Base-by-base conservation (phyloP, 306 rosid species). In the Glycine tomentella region DNA sequence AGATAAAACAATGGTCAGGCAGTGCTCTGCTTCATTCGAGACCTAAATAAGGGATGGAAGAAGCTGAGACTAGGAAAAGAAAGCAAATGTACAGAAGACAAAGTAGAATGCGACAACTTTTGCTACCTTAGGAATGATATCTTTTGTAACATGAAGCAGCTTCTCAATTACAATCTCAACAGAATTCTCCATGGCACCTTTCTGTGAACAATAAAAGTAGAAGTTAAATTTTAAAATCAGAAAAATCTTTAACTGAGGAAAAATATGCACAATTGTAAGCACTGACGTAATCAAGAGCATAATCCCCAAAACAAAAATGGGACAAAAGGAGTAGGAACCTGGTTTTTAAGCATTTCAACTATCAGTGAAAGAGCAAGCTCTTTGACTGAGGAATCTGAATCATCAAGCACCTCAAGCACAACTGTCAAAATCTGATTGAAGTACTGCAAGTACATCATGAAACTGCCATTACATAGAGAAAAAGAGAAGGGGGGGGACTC, bases 141-240 rank as follows among this genome's bases (percentile, higher is more conserved):
- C 98, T 79, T 90, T 92, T 8, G 94, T 81, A 64, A 93, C 98
- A 83, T 92, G 93, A 84, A 96, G 98, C 87, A 96, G 90, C 91
- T 93, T 96, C 90, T 93, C 99, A 86, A 96, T 93, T 38, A 96
- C 95, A 52, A 96, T 89, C 89, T 96, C 99, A 80, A 96, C 87
- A 81, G 99, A 93, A 83, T 91, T 96, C 85, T 96, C 99, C 92
- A 96, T 89, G 14, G 93, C 86, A 72, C 89, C 91, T 85, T 89
- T 93, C 99, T 96, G 82, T 25, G 86, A 86, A 70, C 5, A 80
- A 57, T 36, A 77, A 56, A 65, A 53, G 12, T 16, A 72, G 4
- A 46, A 44, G 76, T 46, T 14, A 40, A 8, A 52, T 57, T 75
- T 69, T 9, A 51, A 20, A 72, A 80, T 17, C 8, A 40, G 11